phyloP scores from a whole-genome alignment of 1,284 basidiomycete species.

The Heliocybe sulcata region DNA sequence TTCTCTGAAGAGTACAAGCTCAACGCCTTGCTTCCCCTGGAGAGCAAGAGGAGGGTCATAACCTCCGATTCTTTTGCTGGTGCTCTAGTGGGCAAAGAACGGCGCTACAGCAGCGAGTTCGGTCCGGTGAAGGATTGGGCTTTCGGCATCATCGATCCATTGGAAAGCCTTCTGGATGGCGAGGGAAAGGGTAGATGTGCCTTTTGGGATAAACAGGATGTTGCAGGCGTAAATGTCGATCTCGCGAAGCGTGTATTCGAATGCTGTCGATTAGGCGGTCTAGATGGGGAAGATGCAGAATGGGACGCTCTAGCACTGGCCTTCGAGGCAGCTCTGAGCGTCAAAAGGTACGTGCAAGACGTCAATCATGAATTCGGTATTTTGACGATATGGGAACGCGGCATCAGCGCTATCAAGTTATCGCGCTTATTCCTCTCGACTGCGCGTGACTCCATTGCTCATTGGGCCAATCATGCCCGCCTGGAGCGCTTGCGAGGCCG shows the following conservation, averaged over 20 bases:
- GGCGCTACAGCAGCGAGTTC: constrained; percentile 50
- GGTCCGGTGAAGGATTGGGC: constrained; percentile 65
- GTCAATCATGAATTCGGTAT: not conserved
- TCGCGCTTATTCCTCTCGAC: constrained; percentile 66
- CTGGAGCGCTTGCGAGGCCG: constrained; percentile 72
- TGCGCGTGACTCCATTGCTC: constrained; percentile 56
- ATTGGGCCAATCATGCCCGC: constrained; percentile 81
- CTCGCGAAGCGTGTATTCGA: constrained; percentile 51
- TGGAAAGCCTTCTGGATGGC: constrained; percentile 37
- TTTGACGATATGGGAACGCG: constrained; percentile 3
- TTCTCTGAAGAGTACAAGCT: constrained; percentile 37
- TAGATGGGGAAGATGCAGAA: constrained; percentile 33
- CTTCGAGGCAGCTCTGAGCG: constrained; percentile 57
- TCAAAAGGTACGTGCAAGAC: constrained; percentile 49
- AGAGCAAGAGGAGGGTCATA: constrained; percentile 17
- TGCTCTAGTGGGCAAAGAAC: constrained; percentile 56
- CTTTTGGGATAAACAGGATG: constrained; percentile 45
- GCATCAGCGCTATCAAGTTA: constrained; percentile 58
- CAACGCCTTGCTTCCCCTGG: constrained; percentile 43
- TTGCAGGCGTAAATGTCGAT: constrained; percentile 35
- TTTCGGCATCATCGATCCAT: constrained; percentile 38
- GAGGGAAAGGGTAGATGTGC: constrained; percentile 26
- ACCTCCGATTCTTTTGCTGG: constrained; percentile 57
- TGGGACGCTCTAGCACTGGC: constrained; percentile 62
- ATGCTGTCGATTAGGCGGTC: constrained; percentile 34